Evolutionary conservation across 2,329 filamentous ascomycete species (phyloP), one percentile per base, ranked within the genome.

Genomic region (Proliferodiscus dingleyae): DNA sequence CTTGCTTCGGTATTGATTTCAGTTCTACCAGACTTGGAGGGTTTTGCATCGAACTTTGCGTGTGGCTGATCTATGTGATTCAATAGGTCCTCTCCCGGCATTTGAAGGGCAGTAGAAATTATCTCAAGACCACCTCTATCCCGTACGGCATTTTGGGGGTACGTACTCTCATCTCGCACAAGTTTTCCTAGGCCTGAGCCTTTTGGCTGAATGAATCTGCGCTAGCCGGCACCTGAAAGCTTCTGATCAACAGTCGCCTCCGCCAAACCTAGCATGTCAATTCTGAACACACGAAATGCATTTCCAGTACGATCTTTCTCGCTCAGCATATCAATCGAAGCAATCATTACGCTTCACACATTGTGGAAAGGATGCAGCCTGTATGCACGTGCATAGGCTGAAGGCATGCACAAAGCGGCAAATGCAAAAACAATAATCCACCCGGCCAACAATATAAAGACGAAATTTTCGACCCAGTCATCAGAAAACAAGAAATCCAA

Each of bases 201-300:
- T 8, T 32, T 32, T 32, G 29, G 29, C 29, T 32, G 29, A 32
- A 32, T 32, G 15, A 32, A 32, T 5, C 15, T 7, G 29, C 6
- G 7, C 29, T 5, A 10, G 8, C 29, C 13, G 26, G 13, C 26
- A 28, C 26, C 26, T 13, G 8, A 7, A 32, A n/a, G 8, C n/a
- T 7, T 32, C 29, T 8, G 13, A 7, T 9, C 15, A 9, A 5
- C 9, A 32, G n/a, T 32, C n/a, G 22, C 37, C 21, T 18, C 19
- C 24, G 32, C 39, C 16, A 19, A 16, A 38, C 33, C 36, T 32
- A n/a, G 36, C 13, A 45, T 40, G 40, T 43, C 34, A 23, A 21
- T 39, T 43, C 16, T 33, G 34, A 47, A 33, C 28, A 43, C 10
- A 43, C 45, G 45, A 47, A 43, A 34, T 47, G 45, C 45, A 30